These are phyloP conservation scores for Suhomyces panamericanus DNA, from an alignment of 1,139 yeast genomes.

Conservation along the genomic window DNA sequence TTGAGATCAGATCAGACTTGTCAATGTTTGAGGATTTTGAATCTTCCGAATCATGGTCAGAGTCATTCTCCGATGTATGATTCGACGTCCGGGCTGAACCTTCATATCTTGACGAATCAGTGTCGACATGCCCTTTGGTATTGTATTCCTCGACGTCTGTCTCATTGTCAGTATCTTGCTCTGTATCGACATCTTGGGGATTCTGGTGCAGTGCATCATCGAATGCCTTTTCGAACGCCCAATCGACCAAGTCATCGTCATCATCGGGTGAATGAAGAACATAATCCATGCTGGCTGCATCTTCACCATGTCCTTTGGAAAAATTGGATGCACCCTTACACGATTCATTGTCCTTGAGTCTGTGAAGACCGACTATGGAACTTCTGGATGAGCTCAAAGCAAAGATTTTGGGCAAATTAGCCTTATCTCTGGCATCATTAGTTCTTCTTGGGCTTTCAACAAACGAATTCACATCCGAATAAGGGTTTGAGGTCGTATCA, in stretches of 20 bases:
- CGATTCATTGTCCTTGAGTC: conserved; percentile 33
- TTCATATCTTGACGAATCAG: no score
- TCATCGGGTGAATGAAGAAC: conserved; percentile 15
- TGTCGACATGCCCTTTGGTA: no score
- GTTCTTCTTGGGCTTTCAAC: background rate
- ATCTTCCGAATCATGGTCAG: background rate
- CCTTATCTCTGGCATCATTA: conserved; percentile 19
- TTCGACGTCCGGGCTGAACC: no score
- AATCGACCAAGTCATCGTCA: conserved; percentile 15
- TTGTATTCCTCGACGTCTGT: background rate
- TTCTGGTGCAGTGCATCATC: no score
- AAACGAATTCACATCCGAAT: conserved; percentile 14
- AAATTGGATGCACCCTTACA: conserved; percentile 1
- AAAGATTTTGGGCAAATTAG: conserved; percentile 40
- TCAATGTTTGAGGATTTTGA: background rate
- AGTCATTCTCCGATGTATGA: no score
- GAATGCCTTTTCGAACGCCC: conserved; percentile 11
- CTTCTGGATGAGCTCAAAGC: conserved; percentile 31
- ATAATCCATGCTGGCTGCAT: background rate
- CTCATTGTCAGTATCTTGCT: background rate
- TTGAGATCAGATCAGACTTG: no score
- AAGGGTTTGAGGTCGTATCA: conserved; percentile 28
- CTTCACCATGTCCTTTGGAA: conserved; percentile 4
- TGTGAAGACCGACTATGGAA: conserved; percentile 42
- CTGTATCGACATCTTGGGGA: background rate